Evolutionary conservation across 495 filamentous ascomycete species (phyloP).

Genomic region (Astrothelium macrocarpum): DNA sequence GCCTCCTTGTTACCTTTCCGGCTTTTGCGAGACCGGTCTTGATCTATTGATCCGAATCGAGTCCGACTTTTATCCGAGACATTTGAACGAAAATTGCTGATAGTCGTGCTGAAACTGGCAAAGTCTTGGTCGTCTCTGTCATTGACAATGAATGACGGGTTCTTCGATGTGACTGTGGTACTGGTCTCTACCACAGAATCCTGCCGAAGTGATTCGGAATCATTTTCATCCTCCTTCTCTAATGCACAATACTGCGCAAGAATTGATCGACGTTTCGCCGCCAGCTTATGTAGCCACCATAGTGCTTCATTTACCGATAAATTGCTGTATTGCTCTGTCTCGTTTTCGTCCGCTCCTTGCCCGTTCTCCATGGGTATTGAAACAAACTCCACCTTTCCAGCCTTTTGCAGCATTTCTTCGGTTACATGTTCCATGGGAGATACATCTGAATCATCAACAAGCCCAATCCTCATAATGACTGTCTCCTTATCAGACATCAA

Average conservation of each 20-base stretch:
- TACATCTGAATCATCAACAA: neutral
- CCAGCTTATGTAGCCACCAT: neutral
- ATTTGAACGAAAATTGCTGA: neutral
- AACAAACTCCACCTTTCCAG: neutral
- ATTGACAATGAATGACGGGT: neutral
- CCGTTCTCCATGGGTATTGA: neutral
- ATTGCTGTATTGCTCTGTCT: neutral
- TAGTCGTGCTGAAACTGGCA: neutral
- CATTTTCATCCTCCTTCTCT: neutral
- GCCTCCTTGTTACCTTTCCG: neutral
- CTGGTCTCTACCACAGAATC: neutral
- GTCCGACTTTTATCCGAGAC: neutral
- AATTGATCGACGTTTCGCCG: neutral
- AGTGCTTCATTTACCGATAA: neutral
- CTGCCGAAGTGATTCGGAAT: neutral
- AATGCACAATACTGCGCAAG: neutral
- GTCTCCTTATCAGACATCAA: neutral
- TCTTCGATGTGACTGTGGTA: neutral
- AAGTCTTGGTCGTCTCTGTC: neutral
- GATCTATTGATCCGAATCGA: neutral
- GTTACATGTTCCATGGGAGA: neutral
- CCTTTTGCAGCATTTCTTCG: neutral
- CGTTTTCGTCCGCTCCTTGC: neutral
- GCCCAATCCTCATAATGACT: neutral
- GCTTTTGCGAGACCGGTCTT: neutral